Percentiles rank a stretch among this genome's conserved stretches.
phyloP scores from a whole-genome alignment of 2,329 filamentous ascomycete genomes.

The Emericellopsis cladophorae region DNA sequence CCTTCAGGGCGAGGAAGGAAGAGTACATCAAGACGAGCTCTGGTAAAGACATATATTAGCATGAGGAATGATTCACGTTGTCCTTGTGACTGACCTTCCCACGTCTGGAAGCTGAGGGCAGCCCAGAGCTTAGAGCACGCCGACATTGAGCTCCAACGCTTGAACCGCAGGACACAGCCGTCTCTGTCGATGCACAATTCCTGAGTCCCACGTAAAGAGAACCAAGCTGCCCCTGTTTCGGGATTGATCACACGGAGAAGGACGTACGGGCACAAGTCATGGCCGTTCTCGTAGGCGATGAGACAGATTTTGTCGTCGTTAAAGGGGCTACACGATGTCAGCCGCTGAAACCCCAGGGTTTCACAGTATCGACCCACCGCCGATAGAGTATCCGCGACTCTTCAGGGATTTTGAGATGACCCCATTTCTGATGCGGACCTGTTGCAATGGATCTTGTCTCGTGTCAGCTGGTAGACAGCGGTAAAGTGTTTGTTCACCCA shows the following conservation, averaged over 20 bases:
- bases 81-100: conserved; percentile 35
- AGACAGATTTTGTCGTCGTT: conserved; percentile 42
- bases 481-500: conserved; percentile 7
- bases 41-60: conserved; percentile 10
- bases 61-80: background rate
- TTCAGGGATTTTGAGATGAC: conserved; percentile 28
- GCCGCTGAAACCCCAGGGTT: background rate
- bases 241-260: conserved; percentile 29
- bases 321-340: conserved; percentile 27
- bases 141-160: conserved; percentile 34
- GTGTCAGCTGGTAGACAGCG: background rate
- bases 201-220: conserved; percentile 38
- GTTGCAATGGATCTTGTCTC: conserved; percentile 29
- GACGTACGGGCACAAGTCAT: conserved; percentile 30
- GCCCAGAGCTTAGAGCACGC: conserved; percentile 38
- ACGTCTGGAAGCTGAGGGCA: conserved; percentile 41
- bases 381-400: conserved; percentile 41
- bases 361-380: conserved; percentile 24
- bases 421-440: conserved; percentile 30
- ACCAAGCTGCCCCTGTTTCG: conserved; percentile 26
- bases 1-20: conserved; percentile 44
- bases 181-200: conserved; percentile 39
- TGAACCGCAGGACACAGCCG: conserved; percentile 33
- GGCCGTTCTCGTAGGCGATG: conserved; percentile 34
- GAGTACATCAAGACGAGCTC: conserved; percentile 49